phyloP scores from a whole-genome alignment of 2,329 filamentous ascomycete genomes.

The Microthyrium microscopicum region DNA sequence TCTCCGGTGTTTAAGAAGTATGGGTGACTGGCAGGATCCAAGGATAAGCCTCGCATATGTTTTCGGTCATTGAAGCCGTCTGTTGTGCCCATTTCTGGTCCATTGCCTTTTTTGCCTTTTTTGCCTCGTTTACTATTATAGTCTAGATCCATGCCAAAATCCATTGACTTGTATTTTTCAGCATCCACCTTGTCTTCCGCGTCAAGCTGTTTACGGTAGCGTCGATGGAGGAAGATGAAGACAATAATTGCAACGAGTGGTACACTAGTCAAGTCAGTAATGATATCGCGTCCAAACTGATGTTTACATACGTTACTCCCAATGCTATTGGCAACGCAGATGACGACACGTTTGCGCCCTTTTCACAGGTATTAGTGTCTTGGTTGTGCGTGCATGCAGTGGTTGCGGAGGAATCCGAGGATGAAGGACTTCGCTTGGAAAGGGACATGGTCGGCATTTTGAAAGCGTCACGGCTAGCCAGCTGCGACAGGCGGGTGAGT shows the following conservation, averaged over 20 bases:
- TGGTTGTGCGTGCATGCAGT: constrained; percentile 5
- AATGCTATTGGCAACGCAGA: constrained; percentile 48
- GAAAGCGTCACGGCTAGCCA: too few relatives aligned
- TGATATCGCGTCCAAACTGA: background rate
- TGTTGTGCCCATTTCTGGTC: constrained; percentile 24
- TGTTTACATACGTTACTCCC: constrained; percentile 48
- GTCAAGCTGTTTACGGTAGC: constrained; percentile 53
- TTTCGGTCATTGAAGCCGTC: constrained; percentile 7
- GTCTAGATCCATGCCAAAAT: constrained; percentile 64
- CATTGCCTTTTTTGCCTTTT: constrained; percentile 32
- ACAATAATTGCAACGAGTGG: constrained; percentile 40
- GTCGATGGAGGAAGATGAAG: constrained; percentile 61
- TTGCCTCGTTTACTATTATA: constrained; percentile 24
- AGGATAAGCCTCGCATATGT: constrained; percentile 34
- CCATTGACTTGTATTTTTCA: constrained; percentile 78
- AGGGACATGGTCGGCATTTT: too few relatives aligned
- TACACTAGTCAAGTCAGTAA: constrained; percentile 2
- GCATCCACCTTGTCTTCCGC: constrained; percentile 71
- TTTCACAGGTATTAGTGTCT: constrained; percentile 33
- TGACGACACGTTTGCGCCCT: constrained; percentile 34
- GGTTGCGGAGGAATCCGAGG: background rate
- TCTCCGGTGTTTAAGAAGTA: constrained; percentile 82
- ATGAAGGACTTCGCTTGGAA: too few relatives aligned
- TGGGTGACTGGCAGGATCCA: constrained; percentile 58
- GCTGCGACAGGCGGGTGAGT: too few relatives aligned